Percentiles rank a stretch among this genome's conserved stretches.
phyloP scores from a whole-genome alignment of 192 early-diverging fungal genomes.

The Jimgerdemannia lactiflua region DNA sequence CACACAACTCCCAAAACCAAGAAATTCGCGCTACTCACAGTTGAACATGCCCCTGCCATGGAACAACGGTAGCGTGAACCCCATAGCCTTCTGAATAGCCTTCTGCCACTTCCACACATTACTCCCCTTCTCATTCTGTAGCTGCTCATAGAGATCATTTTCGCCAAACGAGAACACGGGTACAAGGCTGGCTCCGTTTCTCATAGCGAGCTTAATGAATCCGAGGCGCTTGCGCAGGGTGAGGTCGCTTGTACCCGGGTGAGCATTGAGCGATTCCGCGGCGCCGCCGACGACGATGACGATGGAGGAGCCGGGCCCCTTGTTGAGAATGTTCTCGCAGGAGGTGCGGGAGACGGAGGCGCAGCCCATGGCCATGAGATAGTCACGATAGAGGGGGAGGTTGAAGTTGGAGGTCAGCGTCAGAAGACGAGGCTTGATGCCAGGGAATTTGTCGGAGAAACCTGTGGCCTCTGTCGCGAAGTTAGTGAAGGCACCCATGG shows the following conservation, averaged over 20 bases:
- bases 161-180: slow-evolving; percentile 95
- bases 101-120: slow-evolving; percentile 67
- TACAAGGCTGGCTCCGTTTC: slow-evolving; percentile 71
- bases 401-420: slow-evolving; percentile 84
- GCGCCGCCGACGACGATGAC: slow-evolving; percentile 94
- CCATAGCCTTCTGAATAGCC: slow-evolving; percentile 61
- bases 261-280: slow-evolving; percentile 73
- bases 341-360: slow-evolving; percentile 73
- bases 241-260: slow-evolving; percentile 61
- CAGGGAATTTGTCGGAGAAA: slow-evolving; percentile 74
- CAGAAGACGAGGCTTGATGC: slow-evolving; percentile 73
- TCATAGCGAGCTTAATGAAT: slow-evolving; percentile 88
- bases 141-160: slow-evolving; percentile 85
- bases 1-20: not conserved
- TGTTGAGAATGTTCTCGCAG: slow-evolving; percentile 72
- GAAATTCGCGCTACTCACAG: slow-evolving; percentile 53
- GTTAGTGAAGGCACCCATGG: slow-evolving; percentile 76
- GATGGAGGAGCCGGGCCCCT: slow-evolving; percentile 64
- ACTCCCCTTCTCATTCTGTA: slow-evolving; percentile 66
- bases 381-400: slow-evolving; percentile 84
- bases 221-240: slow-evolving; percentile 79
- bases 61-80: slow-evolving; percentile 76
- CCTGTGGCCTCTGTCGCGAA: slow-evolving; percentile 81
- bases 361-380: slow-evolving; percentile 75
- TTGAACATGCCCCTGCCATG: slow-evolving; percentile 88